Evolutionary conservation across 2,329 filamentous ascomycete genomes (phyloP).

Genomic region (Aspergillus thermomutatus): DNA sequence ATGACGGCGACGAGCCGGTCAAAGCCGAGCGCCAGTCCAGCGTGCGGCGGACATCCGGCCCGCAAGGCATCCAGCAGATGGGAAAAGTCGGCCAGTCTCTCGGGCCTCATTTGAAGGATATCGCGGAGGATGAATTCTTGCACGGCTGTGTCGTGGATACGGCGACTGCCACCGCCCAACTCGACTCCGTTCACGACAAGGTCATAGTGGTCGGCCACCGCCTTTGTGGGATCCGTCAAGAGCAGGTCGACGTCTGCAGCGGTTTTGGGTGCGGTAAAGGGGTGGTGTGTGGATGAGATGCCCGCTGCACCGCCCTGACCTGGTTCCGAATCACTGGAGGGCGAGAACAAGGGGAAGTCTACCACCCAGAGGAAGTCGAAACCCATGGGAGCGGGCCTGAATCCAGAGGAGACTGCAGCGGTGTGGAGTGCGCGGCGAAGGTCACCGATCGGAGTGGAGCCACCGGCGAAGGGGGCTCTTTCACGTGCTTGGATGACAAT

Average conservation of each 20-base stretch:
- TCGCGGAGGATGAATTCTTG: slow-evolving; percentile 83
- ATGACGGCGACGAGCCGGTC: slow-evolving; percentile 81
- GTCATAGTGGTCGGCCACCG: slow-evolving; percentile 86
- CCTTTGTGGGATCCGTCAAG: slow-evolving; percentile 66
- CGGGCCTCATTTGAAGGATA: slow-evolving; percentile 72
- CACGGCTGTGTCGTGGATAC: slow-evolving; percentile 80
- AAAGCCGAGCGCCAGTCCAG: slow-evolving; percentile 88
- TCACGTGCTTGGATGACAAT: slow-evolving; percentile 77
- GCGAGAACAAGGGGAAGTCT: slow-evolving; percentile 90
- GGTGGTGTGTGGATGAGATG: slow-evolving; percentile 86
- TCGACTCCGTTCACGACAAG: slow-evolving; percentile 94
- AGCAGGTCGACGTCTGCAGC: slow-evolving; percentile 71
- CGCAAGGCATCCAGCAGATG: slow-evolving; percentile 80
- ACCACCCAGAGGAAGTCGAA: slow-evolving; percentile 81
- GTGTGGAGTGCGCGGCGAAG: slow-evolving; percentile 69
- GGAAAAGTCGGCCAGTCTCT: slow-evolving; percentile 73
- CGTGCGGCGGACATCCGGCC: slow-evolving; percentile 89
- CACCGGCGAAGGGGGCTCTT: slow-evolving; percentile 63
- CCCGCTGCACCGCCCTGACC: slow-evolving; percentile 80
- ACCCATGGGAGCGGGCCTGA: slow-evolving; percentile 50
- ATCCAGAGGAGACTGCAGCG: slow-evolving; percentile 60
- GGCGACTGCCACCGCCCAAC: slow-evolving; percentile 84
- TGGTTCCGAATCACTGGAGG: slow-evolving; percentile 60
- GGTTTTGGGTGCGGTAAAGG: slow-evolving; percentile 84
- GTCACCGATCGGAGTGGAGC: slow-evolving; percentile 70